Conservation (phyloP, 1,139 yeast genomes). For the Candida sp. region DNA sequence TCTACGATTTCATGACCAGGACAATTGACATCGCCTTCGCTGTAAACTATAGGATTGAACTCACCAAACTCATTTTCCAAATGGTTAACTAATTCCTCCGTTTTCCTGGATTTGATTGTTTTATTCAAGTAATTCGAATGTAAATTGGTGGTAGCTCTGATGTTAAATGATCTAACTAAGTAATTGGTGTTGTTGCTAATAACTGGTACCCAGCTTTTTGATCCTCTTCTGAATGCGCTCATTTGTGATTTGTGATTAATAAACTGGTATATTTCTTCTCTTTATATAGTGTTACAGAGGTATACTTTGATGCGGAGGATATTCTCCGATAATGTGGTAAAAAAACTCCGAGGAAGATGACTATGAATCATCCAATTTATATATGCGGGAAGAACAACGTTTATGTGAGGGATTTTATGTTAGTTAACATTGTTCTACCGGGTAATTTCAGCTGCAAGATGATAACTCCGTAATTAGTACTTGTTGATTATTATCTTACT, state of each 20-base stretch:
- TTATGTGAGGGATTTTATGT: too few species aligned
- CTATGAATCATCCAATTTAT: background rate
- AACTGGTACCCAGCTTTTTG: conserved; percentile 45
- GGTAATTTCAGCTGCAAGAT: too few species aligned
- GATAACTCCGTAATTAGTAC: too few species aligned
- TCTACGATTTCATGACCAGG: background rate
- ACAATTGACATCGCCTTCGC: background rate
- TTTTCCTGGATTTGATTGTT: conserved; percentile 7
- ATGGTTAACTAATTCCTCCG: background rate
- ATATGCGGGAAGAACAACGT: too few species aligned
- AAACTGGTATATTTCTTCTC: conserved; percentile 9
- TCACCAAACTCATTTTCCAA: background rate
- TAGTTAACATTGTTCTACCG: too few species aligned
- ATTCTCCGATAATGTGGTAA: too few species aligned
- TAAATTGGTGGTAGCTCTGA: conserved; percentile 6
- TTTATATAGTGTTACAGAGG: too few species aligned
- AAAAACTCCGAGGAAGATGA: background rate
- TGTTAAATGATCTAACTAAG: conserved; percentile 3
- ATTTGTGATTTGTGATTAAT: conserved; percentile 17
- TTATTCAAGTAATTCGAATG: conserved; percentile 9
- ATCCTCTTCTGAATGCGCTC: conserved; percentile 35
- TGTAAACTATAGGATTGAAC: background rate
- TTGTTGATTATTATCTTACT: too few species aligned
- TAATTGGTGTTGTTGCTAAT: conserved; percentile 8
- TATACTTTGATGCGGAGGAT: too few species aligned